Base-by-base conservation (phyloP, 2,329 filamentous ascomycete genomes). In the Emericellopsis cladophorae region DNA sequence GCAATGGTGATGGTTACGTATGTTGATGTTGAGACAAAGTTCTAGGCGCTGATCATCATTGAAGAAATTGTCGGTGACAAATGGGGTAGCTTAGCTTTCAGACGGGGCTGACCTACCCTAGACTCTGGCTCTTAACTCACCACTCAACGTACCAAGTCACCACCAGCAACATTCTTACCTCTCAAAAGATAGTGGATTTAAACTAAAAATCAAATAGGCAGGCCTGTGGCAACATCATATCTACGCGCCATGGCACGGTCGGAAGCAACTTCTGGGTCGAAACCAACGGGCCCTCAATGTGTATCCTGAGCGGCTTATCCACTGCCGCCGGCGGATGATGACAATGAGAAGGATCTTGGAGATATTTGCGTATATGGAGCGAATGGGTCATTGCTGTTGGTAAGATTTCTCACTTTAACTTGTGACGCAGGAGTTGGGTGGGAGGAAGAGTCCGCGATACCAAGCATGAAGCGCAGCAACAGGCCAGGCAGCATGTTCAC, bases 281-380 rank as follows among this genome's bases (percentile, higher is more conserved):
- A 9, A 40, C 38, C 24, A 43, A 18, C 24, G 42, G 37, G 23
- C 42, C 42, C 21, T 43, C 37, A 26, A 43, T 40, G n/a, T 43
- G 42, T 6, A 43, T 34, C 26, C 42, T 37, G 16, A 43, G 24
- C 18, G 42, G 31, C 38, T 37, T 37, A 31, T 43, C 37, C 32
- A 37, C 32, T 23, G 37, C 24, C 37, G 37, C 24, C 37, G 42
- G 33, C 10, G 38, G 37, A 40, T 43, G 41, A 24, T 43, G 22
- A 16, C 31, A n/a, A 37, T 43, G 31, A 23, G 41, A 21, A 21
- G 41, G 37, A 26, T n/a, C 31, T n/a, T 23, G 11, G 22, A 40
- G 15, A 37, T 37, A 43, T 32, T 39, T 31, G 22, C 22, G 37
- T 15, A 43, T 43, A 40, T 43, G 24, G 3, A 43, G 41, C 9